Base-by-base conservation (phyloP, 208 protist genomes). In the Leishmania martiniquensis region DNA sequence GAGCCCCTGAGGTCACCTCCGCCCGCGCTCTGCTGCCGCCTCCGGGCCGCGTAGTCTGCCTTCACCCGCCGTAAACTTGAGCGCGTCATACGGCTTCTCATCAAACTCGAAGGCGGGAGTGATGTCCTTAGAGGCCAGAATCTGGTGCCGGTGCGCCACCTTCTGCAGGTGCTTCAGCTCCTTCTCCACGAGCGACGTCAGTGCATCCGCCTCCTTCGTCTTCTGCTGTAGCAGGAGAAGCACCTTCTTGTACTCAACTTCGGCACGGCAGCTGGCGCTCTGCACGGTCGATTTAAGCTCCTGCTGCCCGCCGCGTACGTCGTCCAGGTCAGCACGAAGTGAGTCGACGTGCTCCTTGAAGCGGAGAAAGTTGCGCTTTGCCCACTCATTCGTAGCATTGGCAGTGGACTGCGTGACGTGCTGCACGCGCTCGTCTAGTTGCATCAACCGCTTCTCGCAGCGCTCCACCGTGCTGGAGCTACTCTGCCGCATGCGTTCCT, bases 261-360 rank as follows among this genome's bases (percentile, higher is more conserved):
- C 87, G 20, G 90, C 87, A 52, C 87, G 82, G 79, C 88, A 93
- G 72, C 84, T 88, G 12, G 92, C 75, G 52, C 54, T 62, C 44
- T 88, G 72, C 62, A 97, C 39, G 37, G 83, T 76, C 9, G 78
- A 60, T 34, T 79, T 47, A 25, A 92, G 59, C 51, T 86, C 80
- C 42, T 74, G 66, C 71, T 92, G 89, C 6, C 69, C 75, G 13
- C 85, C 82, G 44, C 76, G 72, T n/a, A 94, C 57, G 54, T 81
- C 84, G 10, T 63, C 76, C 7, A 91, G 51, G 45, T 85, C 85
- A 12, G 74, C 70, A 13, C 78, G 72, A 57, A 92, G 65, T 52
- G 72, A 69, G 66, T 94, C 89, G 7, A 95, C 81, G 37, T 91
- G 91, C 82, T 97, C 82, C 70, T 94, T 95, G 49, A 97, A 87